Percentiles rank a stretch among this genome's conserved stretches.
phyloP scores from a whole-genome alignment of 805 yeast genomes.

The Metschnikowia cubensis region DNA sequence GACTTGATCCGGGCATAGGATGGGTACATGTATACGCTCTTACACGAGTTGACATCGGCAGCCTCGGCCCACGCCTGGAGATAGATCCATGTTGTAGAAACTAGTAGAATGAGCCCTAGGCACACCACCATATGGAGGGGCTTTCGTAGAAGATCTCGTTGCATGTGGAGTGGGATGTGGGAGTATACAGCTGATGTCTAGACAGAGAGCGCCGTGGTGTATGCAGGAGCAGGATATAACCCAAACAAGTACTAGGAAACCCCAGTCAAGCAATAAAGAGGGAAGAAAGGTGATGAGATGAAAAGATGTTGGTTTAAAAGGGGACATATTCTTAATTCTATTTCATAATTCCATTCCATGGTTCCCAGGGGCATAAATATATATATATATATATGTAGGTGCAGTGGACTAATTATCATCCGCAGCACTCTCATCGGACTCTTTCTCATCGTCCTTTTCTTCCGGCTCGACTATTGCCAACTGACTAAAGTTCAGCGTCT shows the following conservation, averaged over 20 bases:
- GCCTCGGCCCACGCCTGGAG: conserved; percentile 17
- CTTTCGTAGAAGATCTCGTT: conserved; percentile 12
- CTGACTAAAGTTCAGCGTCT: conserved; percentile 27
- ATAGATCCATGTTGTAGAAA: conserved; percentile 10
- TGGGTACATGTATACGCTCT: conserved; percentile 76
- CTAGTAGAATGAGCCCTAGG: conserved; percentile 10
- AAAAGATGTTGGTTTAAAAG: too few species aligned
- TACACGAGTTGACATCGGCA: conserved; percentile 47
- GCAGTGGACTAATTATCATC: background rate
- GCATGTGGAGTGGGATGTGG: conserved; percentile 4
- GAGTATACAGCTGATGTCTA: background rate
- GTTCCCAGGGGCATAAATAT: too few species aligned
- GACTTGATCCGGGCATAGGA: conserved; percentile 72
- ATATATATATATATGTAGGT: background rate
- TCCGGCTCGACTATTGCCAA: conserved; percentile 23
- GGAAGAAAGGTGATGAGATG: too few species aligned
- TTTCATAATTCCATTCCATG: too few species aligned
- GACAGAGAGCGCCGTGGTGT: background rate
- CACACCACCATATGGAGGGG: conserved; percentile 15
- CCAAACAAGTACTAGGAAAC: background rate
- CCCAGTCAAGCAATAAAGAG: too few species aligned
- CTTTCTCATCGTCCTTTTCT: background rate
- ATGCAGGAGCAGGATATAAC: background rate
- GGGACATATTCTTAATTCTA: too few species aligned
- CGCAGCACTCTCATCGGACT: background rate